These are phyloP conservation scores for Peronosclerospora sorghi DNA, from an alignment of 352 stramenopile species.

Conservation along the genomic window DNA sequence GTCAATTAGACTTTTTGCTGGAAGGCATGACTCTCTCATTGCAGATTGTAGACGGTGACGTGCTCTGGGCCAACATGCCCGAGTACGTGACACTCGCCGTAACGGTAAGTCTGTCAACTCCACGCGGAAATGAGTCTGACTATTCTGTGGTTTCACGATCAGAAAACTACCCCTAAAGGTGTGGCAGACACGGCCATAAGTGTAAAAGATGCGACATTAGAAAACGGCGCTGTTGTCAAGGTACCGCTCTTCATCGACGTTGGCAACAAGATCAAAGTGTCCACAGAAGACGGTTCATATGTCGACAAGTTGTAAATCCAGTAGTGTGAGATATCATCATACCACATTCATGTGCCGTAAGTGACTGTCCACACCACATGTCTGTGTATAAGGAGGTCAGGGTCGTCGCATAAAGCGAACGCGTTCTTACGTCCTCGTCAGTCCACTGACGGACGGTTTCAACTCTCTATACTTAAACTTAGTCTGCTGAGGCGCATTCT, in stretches of 20 bases:
- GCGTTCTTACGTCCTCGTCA: too few species aligned
- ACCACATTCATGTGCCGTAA: too few species aligned
- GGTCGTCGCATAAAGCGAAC: too few species aligned
- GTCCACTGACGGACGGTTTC: too few species aligned
- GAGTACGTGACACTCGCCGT: slow-evolving; percentile 68
- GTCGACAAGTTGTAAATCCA: slow-evolving; percentile 61
- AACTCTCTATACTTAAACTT: too few species aligned
- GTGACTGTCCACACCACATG: too few species aligned
- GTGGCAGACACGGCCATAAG: slow-evolving; percentile 65
- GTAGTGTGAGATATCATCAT: too few species aligned
- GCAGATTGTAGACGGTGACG: slow-evolving; percentile 77
- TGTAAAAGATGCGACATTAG: slow-evolving; percentile 72
- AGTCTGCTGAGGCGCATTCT: too few species aligned
- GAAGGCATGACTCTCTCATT: slow-evolving; percentile 74
- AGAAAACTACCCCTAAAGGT: slow-evolving; percentile 73
- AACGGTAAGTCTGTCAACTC: slow-evolving; percentile 43
- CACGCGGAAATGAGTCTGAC: too few species aligned
- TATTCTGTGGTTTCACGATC: too few species aligned
- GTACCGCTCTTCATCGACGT: slow-evolving; percentile 77
- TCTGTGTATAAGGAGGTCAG: too few species aligned
- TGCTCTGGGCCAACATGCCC: slow-evolving; percentile 81
- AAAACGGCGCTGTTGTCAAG: slow-evolving; percentile 72
- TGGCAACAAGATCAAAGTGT: slow-evolving; percentile 62
- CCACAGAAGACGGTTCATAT: slow-evolving; percentile 65
- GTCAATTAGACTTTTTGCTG: slow-evolving; percentile 65